Evolutionary conservation across 352 stramenopile species (phyloP), one percentile per base, ranked within the genome.

Genomic region (Albugo laibachii): DNA sequence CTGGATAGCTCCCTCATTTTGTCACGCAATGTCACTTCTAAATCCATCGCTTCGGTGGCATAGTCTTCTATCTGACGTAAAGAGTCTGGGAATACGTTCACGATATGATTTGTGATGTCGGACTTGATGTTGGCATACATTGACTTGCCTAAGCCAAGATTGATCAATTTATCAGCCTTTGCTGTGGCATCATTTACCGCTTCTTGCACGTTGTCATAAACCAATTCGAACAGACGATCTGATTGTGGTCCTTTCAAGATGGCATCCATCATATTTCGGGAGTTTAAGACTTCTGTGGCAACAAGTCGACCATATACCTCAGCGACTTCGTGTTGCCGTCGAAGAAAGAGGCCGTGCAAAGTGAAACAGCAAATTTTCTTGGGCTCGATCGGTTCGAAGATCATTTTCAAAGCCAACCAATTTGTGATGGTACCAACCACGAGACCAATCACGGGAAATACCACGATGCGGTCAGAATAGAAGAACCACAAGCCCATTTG

Each of bases 341-440:
- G 78, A 18, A 97, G 59, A 56, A 98, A 98, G 27, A 96, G 69
- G 19, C 93, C 93, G 45, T 97, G 93, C 11, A 98, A 69, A 36
- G 78, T 94, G 50, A 97, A 80, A 18, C 86, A 80, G 16, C 80
- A 59, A 56, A 95, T 65, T 45, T 73, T 83, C 16, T 66, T 73
- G 6, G 85, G 83, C 36, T 95, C 72, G 40, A 95, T 72, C 0
- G 85, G 85, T 52, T 91, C 66, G 55, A 96, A 96, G 47, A 96
- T 94, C 69, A 94, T 88, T 54, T 93, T 91, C 21, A 96, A 57
- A 45, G 83, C 85, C 27, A 98, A 66, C 83, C 85, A 97, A 58
- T 97, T 97, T n/a, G 94, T 98, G 27, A 97, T 81, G 11, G 94
- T 84, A 12, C 94, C 94, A 6, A 98, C 94, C 36, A 98, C 80